Base-by-base conservation (phyloP, 2,329 filamentous ascomycete species). In the Alternaria sp. region DNA sequence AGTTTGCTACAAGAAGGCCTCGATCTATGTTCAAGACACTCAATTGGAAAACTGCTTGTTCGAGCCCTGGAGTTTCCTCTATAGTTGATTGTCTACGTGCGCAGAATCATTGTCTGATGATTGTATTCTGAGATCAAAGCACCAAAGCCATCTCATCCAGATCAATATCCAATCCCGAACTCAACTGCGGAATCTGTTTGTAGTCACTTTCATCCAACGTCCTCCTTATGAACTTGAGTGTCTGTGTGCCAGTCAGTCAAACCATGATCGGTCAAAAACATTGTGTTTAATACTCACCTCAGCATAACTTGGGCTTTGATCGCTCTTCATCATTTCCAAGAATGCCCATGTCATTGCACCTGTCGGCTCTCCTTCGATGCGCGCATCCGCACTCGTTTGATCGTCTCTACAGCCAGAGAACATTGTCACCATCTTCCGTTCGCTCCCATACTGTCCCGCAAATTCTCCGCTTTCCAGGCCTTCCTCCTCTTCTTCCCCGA, bases 281-380 rank as follows among this genome's bases (percentile, higher is more conserved):
- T 20, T 4, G 2, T 14, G 28, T 18, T 4, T 14, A 44, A 18
- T 18, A 69, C 74, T 68, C 59, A 81, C 80, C 69, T 78, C 68
- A 11, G 81, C 74, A 62, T 82, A 83, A 18, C 74, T 79, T 20
- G 78, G 80, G 36, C 69, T 71, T 10, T 68, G 52, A 4, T 67
- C 71, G n/a, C 60, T 65, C 64, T 78, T 80, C 78, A 83, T 82
- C 5, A 74, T 74, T 63, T 83, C 77, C 46, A 84, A 65, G 53
- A 84, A 83, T 1, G 81, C 81, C 81, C 81, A 84, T 20, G 77
- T 81, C 82, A 84, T 83, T 0, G 82, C 82, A 0, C 82, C 83
- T 1, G 79, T 80, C 40, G 77, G 75, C 40, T 76, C 71, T 0
- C 83, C 83, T 12, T 75, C 68, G 40, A 85, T 85, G 18, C 70